Percentiles rank a stretch among this genome's conserved stretches.
Evolutionary conservation across 2,329 filamentous ascomycete species (phyloP).

Genomic region (Diaporthe citrichinensis): DNA sequence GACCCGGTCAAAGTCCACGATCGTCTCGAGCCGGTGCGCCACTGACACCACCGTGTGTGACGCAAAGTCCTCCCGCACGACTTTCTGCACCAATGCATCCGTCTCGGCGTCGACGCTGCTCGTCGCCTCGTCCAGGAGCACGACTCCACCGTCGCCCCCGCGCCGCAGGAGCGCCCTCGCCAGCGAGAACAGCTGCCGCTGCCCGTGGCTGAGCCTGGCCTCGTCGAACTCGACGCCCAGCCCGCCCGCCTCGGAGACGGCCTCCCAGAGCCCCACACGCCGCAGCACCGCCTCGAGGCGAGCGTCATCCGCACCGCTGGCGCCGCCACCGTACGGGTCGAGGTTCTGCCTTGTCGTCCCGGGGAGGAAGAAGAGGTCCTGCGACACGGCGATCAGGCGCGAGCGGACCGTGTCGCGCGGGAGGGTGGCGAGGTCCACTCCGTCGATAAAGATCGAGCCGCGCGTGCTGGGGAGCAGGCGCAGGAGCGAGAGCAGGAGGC

Average conservation of each 20-base stretch:
- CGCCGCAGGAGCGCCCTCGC: conserved; percentile 61
- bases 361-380: conserved; percentile 65
- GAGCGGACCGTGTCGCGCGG: conserved; percentile 48
- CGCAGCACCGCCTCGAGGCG: conserved; percentile 58
- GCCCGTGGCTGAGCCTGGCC: conserved; percentile 56
- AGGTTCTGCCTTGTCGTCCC: conserved; percentile 65
- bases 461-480: conserved; percentile 60
- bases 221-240: conserved; percentile 54
- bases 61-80: conserved; percentile 67
- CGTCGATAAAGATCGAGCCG: conserved; percentile 62
- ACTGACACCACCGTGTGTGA: conserved; percentile 65
- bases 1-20: conserved; percentile 65
- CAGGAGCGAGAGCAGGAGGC: conserved; percentile 56
- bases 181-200: conserved; percentile 66
- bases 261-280: conserved; percentile 58
- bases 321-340: conserved; percentile 54
- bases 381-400: conserved; percentile 60
- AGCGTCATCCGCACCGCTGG: conserved; percentile 42
- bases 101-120: conserved; percentile 70
- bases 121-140: conserved; percentile 62
- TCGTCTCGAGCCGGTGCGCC: conserved; percentile 56
- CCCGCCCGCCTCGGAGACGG: conserved; percentile 36
- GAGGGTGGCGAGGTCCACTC: conserved; percentile 52
- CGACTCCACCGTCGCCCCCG: conserved; percentile 50
- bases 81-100: conserved; percentile 67